A percentile compares a stretch with the other conserved stretches of the same genome.
Conservation (phyloP, 2,329 filamentous ascomycete species). For the Talaromyces sp. region DNA sequence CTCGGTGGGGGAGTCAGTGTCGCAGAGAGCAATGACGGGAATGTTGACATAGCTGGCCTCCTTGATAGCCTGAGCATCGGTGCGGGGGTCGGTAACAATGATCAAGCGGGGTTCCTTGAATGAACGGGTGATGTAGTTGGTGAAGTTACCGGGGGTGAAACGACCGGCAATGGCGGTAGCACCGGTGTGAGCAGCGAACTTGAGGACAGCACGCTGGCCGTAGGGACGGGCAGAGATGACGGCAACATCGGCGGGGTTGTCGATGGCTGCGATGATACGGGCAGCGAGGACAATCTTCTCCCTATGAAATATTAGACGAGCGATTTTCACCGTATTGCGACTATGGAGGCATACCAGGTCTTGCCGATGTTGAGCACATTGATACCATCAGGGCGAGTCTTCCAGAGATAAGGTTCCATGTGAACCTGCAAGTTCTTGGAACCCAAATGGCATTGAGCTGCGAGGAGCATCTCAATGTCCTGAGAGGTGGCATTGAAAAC, state of each 20-base stretch:
- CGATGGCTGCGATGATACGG: slow-evolving; percentile 96
- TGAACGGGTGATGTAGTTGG: slow-evolving; percentile 99
- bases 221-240: slow-evolving; percentile 99
- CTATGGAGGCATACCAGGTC: slow-evolving; percentile 70
- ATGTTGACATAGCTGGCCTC: slow-evolving; percentile 99
- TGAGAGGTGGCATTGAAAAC: slow-evolving; percentile 95
- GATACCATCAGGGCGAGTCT: slow-evolving; percentile 96
- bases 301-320: slow-evolving; percentile 50
- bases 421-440: slow-evolving; percentile 99
- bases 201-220: slow-evolving; percentile 98
- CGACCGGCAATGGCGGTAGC: slow-evolving; percentile 97
- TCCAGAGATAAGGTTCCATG: slow-evolving; percentile 99
- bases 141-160: slow-evolving; percentile 99
- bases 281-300: slow-evolving; percentile 99
- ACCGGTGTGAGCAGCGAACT: slow-evolving; percentile 98
- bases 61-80: slow-evolving; percentile 99
- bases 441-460: slow-evolving; percentile 92
- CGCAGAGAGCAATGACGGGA: slow-evolving; percentile 97
- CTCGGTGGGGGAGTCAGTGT: slow-evolving; percentile 99
- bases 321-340: background rate
- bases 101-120: slow-evolving; percentile 99
- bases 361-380: slow-evolving; percentile 99
- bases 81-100: slow-evolving; percentile 98
- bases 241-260: slow-evolving; percentile 99
- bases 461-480: slow-evolving; percentile 99